Base-by-base conservation (phyloP, 805 yeast species). In the Lipomyces yamadae region DNA sequence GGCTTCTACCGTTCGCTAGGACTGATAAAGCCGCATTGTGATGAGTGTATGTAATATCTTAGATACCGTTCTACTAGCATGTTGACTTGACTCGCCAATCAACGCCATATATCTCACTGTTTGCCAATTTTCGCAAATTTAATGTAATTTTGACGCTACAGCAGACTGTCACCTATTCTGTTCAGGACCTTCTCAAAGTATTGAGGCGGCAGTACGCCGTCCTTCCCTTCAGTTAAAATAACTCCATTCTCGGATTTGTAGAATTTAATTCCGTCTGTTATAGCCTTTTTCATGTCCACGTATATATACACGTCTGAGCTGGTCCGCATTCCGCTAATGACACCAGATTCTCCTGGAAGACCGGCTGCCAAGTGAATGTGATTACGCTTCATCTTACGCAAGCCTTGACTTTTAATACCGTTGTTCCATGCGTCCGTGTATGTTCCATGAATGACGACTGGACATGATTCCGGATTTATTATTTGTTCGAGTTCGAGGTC, bases 311-410 rank as follows among this genome's bases (percentile, higher is more conserved):
- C 85, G 34, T 82, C 80, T 63, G 87, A 78, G 53, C 81, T 79
- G n/a, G 76, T 72, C 60, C 98, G 81, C 80, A 92, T 85, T 0
- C 98, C 98, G 68, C 93, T 86, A 13, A 88, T 81, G 13, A 88
- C 88, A 15, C 78, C 75, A 3, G 76, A 75, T 3, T 80, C 80
- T 2, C 81, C 78, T 0, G 85, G 83, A 8, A 85, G 71, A 11
- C 88, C 88, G 0, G 85, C 79, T 0, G 98, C 91, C 75, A 94
- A 82, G 78, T 95, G 99, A 18, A 95, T 86, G 76, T 95, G 98
- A 70, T 88, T 88, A 73, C 99, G 80, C 39, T 76, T 78, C 97
- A 92, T 91, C 67, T 78, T 81, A 15, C 83, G 82, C 32, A 95
- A 78, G 0, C 91, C 92, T 0, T 86, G 86, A 3, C 81, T 72